phyloP scores from a whole-genome alignment of 495 filamentous ascomycete species.

The Usnea hakonensis region DNA sequence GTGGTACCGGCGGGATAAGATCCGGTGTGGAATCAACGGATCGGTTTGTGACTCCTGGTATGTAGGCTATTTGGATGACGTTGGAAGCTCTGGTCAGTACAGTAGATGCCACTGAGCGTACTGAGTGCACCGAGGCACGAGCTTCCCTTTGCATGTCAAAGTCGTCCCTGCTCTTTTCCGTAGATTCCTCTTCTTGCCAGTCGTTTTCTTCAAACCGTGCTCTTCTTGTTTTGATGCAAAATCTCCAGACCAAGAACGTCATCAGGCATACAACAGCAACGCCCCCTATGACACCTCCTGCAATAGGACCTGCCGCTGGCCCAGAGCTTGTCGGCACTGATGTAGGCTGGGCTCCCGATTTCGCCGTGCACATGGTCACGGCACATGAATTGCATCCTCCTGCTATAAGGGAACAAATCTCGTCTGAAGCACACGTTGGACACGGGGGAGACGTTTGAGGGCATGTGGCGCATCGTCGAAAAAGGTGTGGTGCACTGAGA shows the following conservation, averaged over 20 bases:
- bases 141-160: constrained; percentile 55
- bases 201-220: constrained; percentile 50
- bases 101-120: constrained; percentile 86
- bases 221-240: constrained; percentile 74
- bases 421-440: constrained; percentile 39
- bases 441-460: constrained; percentile 38
- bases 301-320: constrained; percentile 71
- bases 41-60: constrained; percentile 92
- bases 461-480: constrained; percentile 44
- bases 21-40: constrained; percentile 74
- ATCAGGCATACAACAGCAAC: constrained; percentile 58
- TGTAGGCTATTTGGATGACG: constrained; percentile 98
- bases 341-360: constrained; percentile 32
- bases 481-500: constrained; percentile 31
- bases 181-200: constrained; percentile 43
- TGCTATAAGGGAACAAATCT: constrained; percentile 50
- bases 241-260: constrained; percentile 77
- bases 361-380: constrained; percentile 51
- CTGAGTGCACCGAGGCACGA: constrained; percentile 75
- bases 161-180: constrained; percentile 41
- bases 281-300: constrained; percentile 76
- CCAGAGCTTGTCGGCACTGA: constrained; percentile 23
- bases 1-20: constrained; percentile 81
- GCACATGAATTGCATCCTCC: constrained; percentile 52
- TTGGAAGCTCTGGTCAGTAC: constrained; percentile 94